Percentiles rank a stretch among this genome's conserved stretches.
Conservation (phyloP, 1,139 yeast species). For the Schizosaccharomyces versatilis region DNA sequence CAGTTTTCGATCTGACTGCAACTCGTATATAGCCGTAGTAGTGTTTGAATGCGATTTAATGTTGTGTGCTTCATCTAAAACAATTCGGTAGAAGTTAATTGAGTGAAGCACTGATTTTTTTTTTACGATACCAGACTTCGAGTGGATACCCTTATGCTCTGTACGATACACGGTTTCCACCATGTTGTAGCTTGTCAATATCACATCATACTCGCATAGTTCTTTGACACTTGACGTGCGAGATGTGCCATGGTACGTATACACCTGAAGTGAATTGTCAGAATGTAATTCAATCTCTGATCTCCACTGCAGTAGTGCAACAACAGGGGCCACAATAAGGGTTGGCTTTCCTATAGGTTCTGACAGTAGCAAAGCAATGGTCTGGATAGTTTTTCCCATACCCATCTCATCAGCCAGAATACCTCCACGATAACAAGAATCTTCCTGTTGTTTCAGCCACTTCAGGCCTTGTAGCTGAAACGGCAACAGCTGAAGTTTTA, state of each 20-base stretch:
- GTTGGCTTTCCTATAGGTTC: constrained; percentile 40
- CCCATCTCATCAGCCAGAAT: constrained; percentile 97
- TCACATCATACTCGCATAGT: constrained; percentile 47
- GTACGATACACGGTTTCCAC: constrained; percentile 70
- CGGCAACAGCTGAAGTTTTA: constrained; percentile 55
- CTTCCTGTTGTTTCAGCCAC: constrained; percentile 74
- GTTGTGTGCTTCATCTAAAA: constrained; percentile 90
- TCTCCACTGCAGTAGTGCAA: constrained; percentile 94
- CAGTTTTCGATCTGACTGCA: constrained; percentile 56
- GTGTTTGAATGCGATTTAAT: constrained; percentile 89
- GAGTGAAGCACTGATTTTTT: constrained; percentile 57
- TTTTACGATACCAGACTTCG: constrained; percentile 47
- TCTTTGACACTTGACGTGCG: constrained; percentile 26
- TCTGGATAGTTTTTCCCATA: constrained; percentile 95
- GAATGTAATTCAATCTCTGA: constrained; percentile 77
- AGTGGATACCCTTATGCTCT: constrained; percentile 57
- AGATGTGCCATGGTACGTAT: constrained; percentile 63
- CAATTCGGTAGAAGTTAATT: constrained; percentile 64
- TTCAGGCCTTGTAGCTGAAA: constrained; percentile 82
- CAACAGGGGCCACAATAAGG: constrained; percentile 89
- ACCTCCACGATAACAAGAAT: constrained; percentile 54
- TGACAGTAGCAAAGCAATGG: constrained; percentile 61
- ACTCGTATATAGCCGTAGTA: constrained; percentile 65
- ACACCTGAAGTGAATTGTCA: constrained; percentile 40
- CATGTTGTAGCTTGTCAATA: constrained; percentile 64